Percentiles rank a stretch among this genome's conserved stretches.
phyloP scores from a whole-genome alignment of 108 stramenopile species.

The Mediolabrus comicus region DNA sequence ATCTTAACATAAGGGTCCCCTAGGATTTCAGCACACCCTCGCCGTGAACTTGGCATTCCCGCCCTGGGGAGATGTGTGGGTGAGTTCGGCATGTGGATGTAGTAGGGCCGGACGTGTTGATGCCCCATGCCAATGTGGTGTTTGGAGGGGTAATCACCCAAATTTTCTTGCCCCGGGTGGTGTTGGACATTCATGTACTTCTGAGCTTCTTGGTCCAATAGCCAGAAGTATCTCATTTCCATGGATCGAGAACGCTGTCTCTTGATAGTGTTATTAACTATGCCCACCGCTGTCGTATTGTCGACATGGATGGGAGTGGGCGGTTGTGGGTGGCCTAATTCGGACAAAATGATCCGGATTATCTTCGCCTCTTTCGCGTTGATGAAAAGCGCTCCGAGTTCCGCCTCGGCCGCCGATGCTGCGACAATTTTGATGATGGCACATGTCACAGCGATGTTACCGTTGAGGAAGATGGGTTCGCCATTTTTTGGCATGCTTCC shows the following conservation, averaged over 20 bases:
- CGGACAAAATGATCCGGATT: conserved; percentile 17
- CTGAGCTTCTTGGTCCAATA: conserved; percentile 15
- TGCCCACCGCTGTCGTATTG: conserved; percentile 49
- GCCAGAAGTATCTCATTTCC: conserved; percentile 27
- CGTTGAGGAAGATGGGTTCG: conserved; percentile 35
- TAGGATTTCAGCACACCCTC: neutral
- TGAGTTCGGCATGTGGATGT: no score
- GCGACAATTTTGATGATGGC: conserved; percentile 30
- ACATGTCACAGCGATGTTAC: conserved; percentile 26
- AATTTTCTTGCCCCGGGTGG: no score
- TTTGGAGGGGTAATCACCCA: neutral
- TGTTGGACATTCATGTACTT: no score
- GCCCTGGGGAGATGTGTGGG: neutral
- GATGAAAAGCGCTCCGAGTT: conserved; percentile 42
- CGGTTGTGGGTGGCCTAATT: conserved; percentile 53
- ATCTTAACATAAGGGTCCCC: neutral
- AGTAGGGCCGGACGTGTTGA: no score
- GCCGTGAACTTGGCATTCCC: neutral
- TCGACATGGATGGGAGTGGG: conserved; percentile 46
- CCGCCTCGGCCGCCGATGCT: conserved; percentile 49
- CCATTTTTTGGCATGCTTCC: no score
- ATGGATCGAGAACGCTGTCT: conserved; percentile 41
- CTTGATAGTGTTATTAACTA: conserved; percentile 50
- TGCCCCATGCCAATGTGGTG: no score
- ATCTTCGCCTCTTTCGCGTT: conserved; percentile 36